A percentile compares a stretch with the other conserved stretches of the same genome.
Conservation (phyloP, 2,329 filamentous ascomycete genomes). For the Apiospora malaysiana region DNA sequence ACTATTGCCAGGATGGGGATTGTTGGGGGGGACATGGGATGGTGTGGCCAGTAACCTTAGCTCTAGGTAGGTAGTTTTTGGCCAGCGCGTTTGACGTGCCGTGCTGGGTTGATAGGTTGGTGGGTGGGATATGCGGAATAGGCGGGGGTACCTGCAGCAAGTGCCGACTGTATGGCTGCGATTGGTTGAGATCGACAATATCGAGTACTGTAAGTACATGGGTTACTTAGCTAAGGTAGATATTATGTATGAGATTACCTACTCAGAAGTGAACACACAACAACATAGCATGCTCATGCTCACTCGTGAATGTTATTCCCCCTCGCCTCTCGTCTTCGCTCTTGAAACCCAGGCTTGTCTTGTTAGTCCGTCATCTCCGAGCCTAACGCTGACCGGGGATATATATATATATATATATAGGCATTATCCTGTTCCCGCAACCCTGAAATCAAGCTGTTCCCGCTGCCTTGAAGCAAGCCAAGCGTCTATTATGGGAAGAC, state of each 20-base stretch:
- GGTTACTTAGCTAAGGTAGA: not conserved
- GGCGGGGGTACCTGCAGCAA: constrained; percentile 14
- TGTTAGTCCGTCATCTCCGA: not conserved
- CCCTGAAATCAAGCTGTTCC: not conserved
- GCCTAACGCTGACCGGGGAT: not conserved
- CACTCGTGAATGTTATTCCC: no score
- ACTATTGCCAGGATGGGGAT: constrained; percentile 16
- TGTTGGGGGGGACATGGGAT: constrained; percentile 11
- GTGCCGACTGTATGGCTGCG: not conserved
- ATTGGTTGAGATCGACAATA: not conserved
- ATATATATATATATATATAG: no score
- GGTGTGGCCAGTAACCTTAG: not conserved
- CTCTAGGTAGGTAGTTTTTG: no score
- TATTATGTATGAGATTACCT: no score
- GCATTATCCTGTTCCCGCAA: not conserved
- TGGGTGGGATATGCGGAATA: no score
- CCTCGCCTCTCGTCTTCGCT: not conserved
- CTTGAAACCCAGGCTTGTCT: not conserved
- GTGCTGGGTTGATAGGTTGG: not conserved
- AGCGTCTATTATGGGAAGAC: constrained; percentile 1
- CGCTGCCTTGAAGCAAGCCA: constrained; percentile 10
- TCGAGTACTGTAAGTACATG: no score
- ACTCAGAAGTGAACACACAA: not conserved
- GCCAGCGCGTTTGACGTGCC: constrained; percentile 12
- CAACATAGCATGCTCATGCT: not conserved